Conservation (phyloP, 805 yeast species). For the Tetrapisispora iriomotensis region DNA sequence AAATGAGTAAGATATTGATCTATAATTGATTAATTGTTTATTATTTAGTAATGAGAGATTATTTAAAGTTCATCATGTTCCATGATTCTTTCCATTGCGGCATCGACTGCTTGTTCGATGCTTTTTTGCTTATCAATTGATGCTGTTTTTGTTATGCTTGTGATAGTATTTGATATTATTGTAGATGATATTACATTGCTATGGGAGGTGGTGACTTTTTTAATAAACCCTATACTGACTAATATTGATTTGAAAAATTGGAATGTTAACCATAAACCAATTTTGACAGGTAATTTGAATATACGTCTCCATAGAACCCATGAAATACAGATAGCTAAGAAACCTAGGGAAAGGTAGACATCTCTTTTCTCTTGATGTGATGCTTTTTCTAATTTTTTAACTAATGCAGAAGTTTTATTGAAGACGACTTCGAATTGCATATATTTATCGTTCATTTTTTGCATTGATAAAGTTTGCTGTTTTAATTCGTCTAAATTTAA, state of each 20-base stretch:
- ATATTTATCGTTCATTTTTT: constrained; percentile 25
- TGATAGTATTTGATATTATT: not conserved
- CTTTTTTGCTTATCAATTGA: not conserved
- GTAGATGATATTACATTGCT: not conserved
- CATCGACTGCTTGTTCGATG: constrained; percentile 16
- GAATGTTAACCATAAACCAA: constrained; percentile 26
- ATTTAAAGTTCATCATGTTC: constrained; percentile 16
- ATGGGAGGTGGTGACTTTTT: not conserved
- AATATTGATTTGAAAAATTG: constrained; percentile 31
- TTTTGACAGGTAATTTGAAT: constrained; percentile 25
- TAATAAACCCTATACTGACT: constrained; percentile 19
- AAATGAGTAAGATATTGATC: too few relatives aligned
- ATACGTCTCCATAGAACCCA: constrained; percentile 31
- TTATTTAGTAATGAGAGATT: too few relatives aligned
- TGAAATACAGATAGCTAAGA: constrained; percentile 19
- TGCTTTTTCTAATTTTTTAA: constrained; percentile 24
- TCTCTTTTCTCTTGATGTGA: constrained; percentile 28
- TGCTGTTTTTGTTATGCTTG: not conserved
- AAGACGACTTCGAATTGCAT: constrained; percentile 22
- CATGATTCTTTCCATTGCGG: constrained; percentile 20
- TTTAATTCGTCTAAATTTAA: constrained; percentile 27
- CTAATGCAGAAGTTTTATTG: constrained; percentile 22
- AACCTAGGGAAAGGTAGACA: constrained; percentile 25
- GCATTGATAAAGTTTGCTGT: constrained; percentile 24
- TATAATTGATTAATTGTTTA: too few relatives aligned